A percentile compares a stretch with the other conserved stretches of the same genome.
These are phyloP conservation scores for Aurantiochytrium sp. DNA, from an alignment of 108 stramenopile genomes.

Conservation along the genomic window DNA sequence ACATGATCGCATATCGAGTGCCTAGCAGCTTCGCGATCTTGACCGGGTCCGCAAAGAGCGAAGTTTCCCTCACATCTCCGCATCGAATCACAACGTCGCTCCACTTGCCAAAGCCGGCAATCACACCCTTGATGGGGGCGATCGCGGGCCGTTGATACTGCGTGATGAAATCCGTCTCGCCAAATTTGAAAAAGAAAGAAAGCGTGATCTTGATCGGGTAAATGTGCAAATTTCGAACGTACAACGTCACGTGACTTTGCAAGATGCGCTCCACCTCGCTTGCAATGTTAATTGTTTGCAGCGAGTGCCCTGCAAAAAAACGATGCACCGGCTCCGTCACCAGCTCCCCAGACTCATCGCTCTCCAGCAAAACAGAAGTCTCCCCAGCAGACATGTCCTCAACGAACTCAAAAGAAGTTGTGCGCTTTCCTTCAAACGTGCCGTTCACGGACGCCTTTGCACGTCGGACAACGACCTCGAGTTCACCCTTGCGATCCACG, in stretches of 20 bases:
- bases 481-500: neutral
- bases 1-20: neutral
- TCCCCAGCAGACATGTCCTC: neutral
- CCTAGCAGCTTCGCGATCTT: neutral
- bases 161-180: neutral
- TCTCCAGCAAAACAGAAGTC: neutral
- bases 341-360: neutral
- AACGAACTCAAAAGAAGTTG: neutral
- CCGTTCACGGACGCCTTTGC: neutral
- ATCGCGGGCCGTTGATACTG: neutral
- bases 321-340: neutral
- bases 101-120: conserved; percentile 5
- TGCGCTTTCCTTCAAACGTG: neutral
- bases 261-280: neutral
- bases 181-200: conserved; percentile 5
- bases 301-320: neutral
- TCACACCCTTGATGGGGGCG: neutral
- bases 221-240: neutral
- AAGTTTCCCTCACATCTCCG: neutral
- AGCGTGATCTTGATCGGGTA: conserved; percentile 11
- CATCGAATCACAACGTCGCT: neutral
- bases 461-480: neutral
- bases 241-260: neutral
- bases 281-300: neutral
- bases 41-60: neutral